phyloP scores from a whole-genome alignment of 768 basidiomycete genomes.

The Tulasnella calospora region DNA sequence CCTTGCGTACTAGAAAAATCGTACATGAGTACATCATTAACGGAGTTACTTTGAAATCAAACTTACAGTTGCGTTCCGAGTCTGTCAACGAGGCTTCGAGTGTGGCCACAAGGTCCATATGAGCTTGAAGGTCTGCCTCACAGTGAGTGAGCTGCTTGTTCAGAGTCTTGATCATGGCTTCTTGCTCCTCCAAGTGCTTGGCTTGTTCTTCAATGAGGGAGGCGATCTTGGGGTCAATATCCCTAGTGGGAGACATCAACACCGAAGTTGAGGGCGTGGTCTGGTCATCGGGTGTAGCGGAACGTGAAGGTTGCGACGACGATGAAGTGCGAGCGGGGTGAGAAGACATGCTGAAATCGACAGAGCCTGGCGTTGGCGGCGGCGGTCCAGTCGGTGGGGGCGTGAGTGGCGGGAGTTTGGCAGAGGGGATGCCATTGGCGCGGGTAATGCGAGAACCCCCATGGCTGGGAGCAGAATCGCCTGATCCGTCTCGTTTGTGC shows the following conservation, averaged over 20 bases:
- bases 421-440: slow-evolving; percentile 54
- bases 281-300: slow-evolving; percentile 14
- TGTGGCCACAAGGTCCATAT: slow-evolving; percentile 82
- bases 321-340: slow-evolving; percentile 50
- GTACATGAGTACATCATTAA: not conserved
- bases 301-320: slow-evolving; percentile 29
- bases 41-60: slow-evolving; percentile 25
- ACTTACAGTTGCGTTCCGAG: slow-evolving; percentile 86
- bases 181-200: slow-evolving; percentile 76
- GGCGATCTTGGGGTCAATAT: slow-evolving; percentile 52
- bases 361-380: slow-evolving; percentile 58
- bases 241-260: slow-evolving; percentile 33
- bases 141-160: slow-evolving; percentile 93
- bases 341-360: slow-evolving; percentile 37
- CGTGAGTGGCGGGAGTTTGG: slow-evolving; percentile 80
- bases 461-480: slow-evolving; percentile 25
- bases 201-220: slow-evolving; percentile 66
- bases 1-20: slow-evolving; percentile 67
- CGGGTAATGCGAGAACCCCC: slow-evolving; percentile 39
- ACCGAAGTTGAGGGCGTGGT: slow-evolving; percentile 51
- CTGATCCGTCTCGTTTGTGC: slow-evolving; percentile 28
- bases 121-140: slow-evolving; percentile 83
- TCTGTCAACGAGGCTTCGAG: slow-evolving; percentile 84
- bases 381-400: slow-evolving; percentile 86
- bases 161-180: slow-evolving; percentile 86